Evolutionary conservation across 371 early-diverging fungal genomes (phyloP).

Genomic region (Chytridium lagenaria): DNA sequence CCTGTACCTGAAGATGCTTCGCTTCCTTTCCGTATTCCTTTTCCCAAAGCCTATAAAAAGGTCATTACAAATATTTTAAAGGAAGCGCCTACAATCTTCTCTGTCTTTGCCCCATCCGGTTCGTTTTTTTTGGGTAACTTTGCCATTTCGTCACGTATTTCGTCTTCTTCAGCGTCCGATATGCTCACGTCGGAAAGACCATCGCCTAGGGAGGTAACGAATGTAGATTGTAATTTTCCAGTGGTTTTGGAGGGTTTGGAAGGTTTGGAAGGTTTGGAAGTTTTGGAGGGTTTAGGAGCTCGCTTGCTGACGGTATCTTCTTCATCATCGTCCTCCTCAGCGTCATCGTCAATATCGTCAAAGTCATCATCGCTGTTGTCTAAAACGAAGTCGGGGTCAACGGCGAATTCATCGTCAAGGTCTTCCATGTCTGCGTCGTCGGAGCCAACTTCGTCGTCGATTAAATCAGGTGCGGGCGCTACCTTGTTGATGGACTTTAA

Average conservation of each 20-base stretch:
- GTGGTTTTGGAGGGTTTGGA: no score
- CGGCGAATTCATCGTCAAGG: background rate
- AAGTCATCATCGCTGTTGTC: background rate
- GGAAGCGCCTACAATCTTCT: slow-evolving; percentile 10
- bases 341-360: background rate
- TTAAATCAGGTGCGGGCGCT: no score
- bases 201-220: slow-evolving; percentile 11
- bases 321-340: background rate
- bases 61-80: no score
- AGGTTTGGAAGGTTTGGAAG: no score
- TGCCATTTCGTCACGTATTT: background rate
- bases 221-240: no score
- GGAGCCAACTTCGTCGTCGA: no score
- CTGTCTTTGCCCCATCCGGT: slow-evolving; percentile 15
- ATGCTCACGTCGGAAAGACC: slow-evolving; percentile 4
- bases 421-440: slow-evolving; percentile 6
- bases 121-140: slow-evolving; percentile 10
- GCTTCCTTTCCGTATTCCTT: slow-evolving; percentile 1
- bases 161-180: slow-evolving; percentile 2
- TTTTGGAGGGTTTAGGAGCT: no score
- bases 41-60: slow-evolving; percentile 7
- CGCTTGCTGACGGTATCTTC: background rate
- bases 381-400: background rate
- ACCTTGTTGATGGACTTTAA: no score
- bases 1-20: slow-evolving; percentile 8